Evolutionary conservation across 2,329 filamentous ascomycete species (phyloP).

Genomic region (Epichloe glyceriae): DNA sequence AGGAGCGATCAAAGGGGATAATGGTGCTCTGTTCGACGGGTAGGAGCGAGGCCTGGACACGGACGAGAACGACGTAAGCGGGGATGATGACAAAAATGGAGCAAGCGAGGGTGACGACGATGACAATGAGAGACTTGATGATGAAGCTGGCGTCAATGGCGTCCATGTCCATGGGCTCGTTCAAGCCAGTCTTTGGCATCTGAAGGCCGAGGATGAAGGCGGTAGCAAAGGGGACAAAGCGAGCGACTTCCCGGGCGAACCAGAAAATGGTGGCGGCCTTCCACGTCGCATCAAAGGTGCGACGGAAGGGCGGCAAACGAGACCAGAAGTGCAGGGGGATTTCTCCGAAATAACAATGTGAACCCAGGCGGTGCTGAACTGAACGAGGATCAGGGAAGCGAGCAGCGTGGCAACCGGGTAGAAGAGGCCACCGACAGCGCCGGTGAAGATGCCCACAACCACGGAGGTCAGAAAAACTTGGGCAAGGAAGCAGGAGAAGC

Average conservation of each 20-base stretch:
- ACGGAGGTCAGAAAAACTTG: slow-evolving; percentile 21
- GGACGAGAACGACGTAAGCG: slow-evolving; percentile 60
- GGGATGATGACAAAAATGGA: slow-evolving; percentile 59
- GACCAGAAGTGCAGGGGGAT: slow-evolving; percentile 49
- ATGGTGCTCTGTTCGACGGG: slow-evolving; percentile 71
- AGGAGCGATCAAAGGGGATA: slow-evolving; percentile 81
- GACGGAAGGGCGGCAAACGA: slow-evolving; percentile 53
- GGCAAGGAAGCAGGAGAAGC: slow-evolving; percentile 39
- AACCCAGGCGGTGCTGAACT: slow-evolving; percentile 66
- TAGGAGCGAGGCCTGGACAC: slow-evolving; percentile 78
- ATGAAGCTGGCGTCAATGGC: slow-evolving; percentile 17
- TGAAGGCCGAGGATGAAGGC: slow-evolving; percentile 32
- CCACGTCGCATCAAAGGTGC: slow-evolving; percentile 54
- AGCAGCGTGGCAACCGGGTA: slow-evolving; percentile 33
- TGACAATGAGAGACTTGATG: slow-evolving; percentile 32
- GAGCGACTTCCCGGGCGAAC: slow-evolving; percentile 38
- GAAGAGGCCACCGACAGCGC: slow-evolving; percentile 31
- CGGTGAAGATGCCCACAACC: slow-evolving; percentile 31
- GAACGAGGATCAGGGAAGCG: slow-evolving; percentile 48
- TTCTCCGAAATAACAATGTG: slow-evolving; percentile 71
- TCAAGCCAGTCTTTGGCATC: slow-evolving; percentile 22
- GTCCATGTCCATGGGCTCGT: slow-evolving; percentile 18
- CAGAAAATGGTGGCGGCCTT: slow-evolving; percentile 53
- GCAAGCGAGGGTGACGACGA: slow-evolving; percentile 33
- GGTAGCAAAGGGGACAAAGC: slow-evolving; percentile 30